Conservation (phyloP, 345 rosid species). For the Lepidium africanum region DNA sequence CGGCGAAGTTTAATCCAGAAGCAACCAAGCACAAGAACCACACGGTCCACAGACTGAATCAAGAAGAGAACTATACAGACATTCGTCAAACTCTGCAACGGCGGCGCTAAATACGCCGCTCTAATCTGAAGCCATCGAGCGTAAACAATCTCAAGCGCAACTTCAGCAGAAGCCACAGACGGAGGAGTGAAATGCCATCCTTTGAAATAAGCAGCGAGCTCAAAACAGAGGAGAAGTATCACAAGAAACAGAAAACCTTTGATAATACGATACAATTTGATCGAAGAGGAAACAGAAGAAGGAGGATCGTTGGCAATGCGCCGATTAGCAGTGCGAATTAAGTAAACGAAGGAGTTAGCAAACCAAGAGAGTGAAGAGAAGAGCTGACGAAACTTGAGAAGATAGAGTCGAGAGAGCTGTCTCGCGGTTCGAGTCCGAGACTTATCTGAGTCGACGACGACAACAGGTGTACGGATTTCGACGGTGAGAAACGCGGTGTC, state of each 20-base stretch:
- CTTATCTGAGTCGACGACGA: slow-evolving; percentile 37
- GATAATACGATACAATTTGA: slow-evolving; percentile 53
- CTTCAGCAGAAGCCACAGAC: slow-evolving; percentile 51
- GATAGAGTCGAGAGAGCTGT: slow-evolving; percentile 61
- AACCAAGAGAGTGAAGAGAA: slow-evolving; percentile 50
- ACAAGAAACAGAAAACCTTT: slow-evolving; percentile 47
- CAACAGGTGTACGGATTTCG: slow-evolving; percentile 37
- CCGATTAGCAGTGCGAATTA: slow-evolving; percentile 72
- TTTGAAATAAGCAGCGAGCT: slow-evolving; percentile 69
- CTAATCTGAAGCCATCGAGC: slow-evolving; percentile 70
- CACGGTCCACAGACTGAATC: slow-evolving; percentile 78
- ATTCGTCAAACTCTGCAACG: slow-evolving; percentile 62
- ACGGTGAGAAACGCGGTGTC: slow-evolving; percentile 38
- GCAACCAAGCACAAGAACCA: slow-evolving; percentile 62
- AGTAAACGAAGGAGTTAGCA: slow-evolving; percentile 31
- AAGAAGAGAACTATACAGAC: slow-evolving; percentile 72
- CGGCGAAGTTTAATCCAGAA: slow-evolving; percentile 64
- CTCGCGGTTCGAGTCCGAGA: slow-evolving; percentile 61
- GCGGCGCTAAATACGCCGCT: slow-evolving; percentile 68
- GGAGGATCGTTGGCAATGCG: slow-evolving; percentile 43
- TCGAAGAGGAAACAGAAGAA: slow-evolving; percentile 30
- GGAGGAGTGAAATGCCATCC: slow-evolving; percentile 97
- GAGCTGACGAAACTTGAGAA: slow-evolving; percentile 62
- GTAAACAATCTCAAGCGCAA: slow-evolving; percentile 45
- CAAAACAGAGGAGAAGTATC: slow-evolving; percentile 47